Conservation (phyloP, 2,329 filamentous ascomycete genomes). For the Diaporthe sp. region DNA sequence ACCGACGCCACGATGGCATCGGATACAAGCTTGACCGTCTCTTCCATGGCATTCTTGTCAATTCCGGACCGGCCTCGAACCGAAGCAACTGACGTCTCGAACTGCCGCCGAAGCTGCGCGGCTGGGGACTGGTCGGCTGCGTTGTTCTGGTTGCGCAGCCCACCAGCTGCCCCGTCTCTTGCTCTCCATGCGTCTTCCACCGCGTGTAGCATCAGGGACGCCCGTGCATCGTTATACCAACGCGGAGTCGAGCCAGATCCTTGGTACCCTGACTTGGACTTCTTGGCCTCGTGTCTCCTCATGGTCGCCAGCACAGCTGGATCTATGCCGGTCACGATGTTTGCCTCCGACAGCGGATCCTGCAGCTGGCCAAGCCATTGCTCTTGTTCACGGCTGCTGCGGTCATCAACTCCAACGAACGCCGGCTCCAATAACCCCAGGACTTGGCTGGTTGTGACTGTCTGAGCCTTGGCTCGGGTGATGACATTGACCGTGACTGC, state of each 20-base stretch:
- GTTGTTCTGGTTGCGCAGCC: neutral
- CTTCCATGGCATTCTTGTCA: too few relatives aligned
- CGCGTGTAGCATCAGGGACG: constrained; percentile 37
- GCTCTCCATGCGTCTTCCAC: constrained; percentile 44
- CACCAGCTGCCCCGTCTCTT: neutral
- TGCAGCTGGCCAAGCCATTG: too few relatives aligned
- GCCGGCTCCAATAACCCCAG: too few relatives aligned
- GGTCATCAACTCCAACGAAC: too few relatives aligned
- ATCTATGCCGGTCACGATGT: too few relatives aligned
- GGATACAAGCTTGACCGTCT: neutral
- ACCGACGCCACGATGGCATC: neutral
- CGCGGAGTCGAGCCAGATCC: too few relatives aligned
- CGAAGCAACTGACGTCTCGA: neutral
- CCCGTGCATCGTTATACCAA: too few relatives aligned
- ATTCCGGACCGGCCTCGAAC: neutral
- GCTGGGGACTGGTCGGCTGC: neutral
- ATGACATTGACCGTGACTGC: constrained; percentile 4
- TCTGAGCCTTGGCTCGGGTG: constrained; percentile 43
- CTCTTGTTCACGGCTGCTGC: too few relatives aligned
- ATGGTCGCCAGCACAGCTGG: too few relatives aligned
- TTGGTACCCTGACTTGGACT: too few relatives aligned
- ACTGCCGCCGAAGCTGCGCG: neutral
- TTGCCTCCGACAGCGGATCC: too few relatives aligned
- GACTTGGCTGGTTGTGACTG: neutral
- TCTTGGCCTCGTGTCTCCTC: too few relatives aligned